Base-by-base conservation (phyloP, 331 rosid species). In the Acacia pycnantha region DNA sequence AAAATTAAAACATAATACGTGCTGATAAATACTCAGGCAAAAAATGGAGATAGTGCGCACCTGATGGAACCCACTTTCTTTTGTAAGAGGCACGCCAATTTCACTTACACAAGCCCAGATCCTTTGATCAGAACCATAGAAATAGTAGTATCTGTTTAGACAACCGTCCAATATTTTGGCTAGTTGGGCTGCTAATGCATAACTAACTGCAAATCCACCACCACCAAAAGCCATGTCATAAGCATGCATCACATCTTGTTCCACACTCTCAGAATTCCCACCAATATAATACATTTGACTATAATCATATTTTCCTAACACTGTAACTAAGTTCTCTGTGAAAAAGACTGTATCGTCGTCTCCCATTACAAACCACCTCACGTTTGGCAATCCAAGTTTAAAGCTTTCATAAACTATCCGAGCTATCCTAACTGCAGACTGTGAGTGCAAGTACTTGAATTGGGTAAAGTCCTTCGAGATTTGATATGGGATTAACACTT, bases 351-450 rank as follows among this genome's bases (percentile, higher is more conserved):
- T 92, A 78, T 96, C 98, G 47, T 96, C 99, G 75, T 94, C 98
- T 46, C 98, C 99, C 99, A 96, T 96, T 8, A 96, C 99, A 78
- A 96, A 91, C 99, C 99, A 96, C 88, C 97, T 82, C 64, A 91
- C 97, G 75, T 89, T 82, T 27, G 96, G 89, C 51, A 87, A 76
- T 40, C 95, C 90, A 80, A 92, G 90, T 27, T 44, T 87, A 72
- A 86, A 96, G 84, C 91, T 89, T 62, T 96, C 99, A 67, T 74
- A 76, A 59, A 96, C 93, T 27, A 96, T 90, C 58, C 99, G 83
- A 29, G 98, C 89, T 54, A 96, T 92, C 53, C 99, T 88, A 48
- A 92, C 97, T 37, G 94, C 98, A 11, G 97, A 85, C 21, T 77
- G 87, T 27, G 89, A 89, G 79, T 91, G 91, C 79, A 85, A 75